Conservation (phyloP, 805 yeast species). For the Barnettozyma salicaria region DNA sequence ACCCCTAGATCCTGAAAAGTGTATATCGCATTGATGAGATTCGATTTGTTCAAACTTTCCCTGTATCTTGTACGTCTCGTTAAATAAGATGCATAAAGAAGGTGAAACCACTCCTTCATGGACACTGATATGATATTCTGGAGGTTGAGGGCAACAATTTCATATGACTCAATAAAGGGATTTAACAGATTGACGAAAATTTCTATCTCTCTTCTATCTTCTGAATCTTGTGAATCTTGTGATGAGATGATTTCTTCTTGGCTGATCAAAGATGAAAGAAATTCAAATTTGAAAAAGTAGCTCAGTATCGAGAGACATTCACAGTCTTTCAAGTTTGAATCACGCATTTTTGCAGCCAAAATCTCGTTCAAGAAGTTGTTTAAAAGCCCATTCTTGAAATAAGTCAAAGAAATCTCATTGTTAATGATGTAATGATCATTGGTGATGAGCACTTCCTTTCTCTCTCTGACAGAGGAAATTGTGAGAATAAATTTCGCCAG, state of each 20-base stretch:
- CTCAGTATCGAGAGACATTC: slow-evolving; percentile 2
- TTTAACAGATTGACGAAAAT: slow-evolving; percentile 15
- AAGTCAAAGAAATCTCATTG: slow-evolving; percentile 19
- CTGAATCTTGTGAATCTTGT: background rate
- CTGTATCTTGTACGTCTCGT: slow-evolving; percentile 13
- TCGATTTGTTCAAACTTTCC: slow-evolving; percentile 22
- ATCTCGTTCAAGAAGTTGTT: slow-evolving; percentile 19
- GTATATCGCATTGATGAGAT: slow-evolving; percentile 19
- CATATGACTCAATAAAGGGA: slow-evolving; percentile 24
- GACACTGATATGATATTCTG: slow-evolving; percentile 12
- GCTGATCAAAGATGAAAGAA: slow-evolving; percentile 14
- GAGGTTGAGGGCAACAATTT: slow-evolving; percentile 16
- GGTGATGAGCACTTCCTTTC: slow-evolving; percentile 6
- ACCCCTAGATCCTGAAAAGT: slow-evolving; percentile 18
- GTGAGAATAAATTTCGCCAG: slow-evolving; percentile 12
- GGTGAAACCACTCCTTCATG: slow-evolving; percentile 20
- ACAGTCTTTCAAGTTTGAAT: background rate
- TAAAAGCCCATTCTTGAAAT: slow-evolving; percentile 20
- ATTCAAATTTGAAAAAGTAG: slow-evolving; percentile 18
- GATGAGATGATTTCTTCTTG: background rate
- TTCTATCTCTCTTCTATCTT: no score
- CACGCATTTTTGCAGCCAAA: background rate
- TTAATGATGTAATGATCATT: slow-evolving; percentile 8
- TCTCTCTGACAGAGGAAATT: background rate
- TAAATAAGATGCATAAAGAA: slow-evolving; percentile 15